Evolutionary conservation across 1,284 basidiomycete species (phyloP), one percentile per base, ranked within the genome.

Genomic region (Wallemia mellicola): DNA sequence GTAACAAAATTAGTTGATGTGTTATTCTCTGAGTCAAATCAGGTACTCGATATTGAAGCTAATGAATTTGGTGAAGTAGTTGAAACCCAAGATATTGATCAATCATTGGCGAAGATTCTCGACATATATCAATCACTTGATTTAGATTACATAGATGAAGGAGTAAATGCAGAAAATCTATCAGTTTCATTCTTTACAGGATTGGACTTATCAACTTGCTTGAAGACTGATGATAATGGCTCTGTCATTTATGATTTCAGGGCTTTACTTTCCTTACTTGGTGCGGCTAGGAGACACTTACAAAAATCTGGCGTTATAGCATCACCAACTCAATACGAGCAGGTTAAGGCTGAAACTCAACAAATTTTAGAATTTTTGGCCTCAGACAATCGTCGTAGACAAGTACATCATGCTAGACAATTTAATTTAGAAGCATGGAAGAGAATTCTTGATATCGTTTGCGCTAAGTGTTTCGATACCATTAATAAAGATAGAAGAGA

Each of bases 61-160:
- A 73, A 76, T 1, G 68, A 71, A 17, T 65, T 67, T n/a, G 69
- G 70, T 28, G 73, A 71, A 71, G 76, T 77, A 54, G 73, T 76
- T 22, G 74, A 75, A 48, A 65, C 74, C 1, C 73, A 78, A 65
- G 60, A 60, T 14, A 56, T 59, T 48, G 59, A 59, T 17, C 87
- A 89, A 67, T 80, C 81, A 0, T 79, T 86, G 60, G 75, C 86
- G 63, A 76, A 83, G 24, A 80, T 95, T 67, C 81, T 94, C 64
- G 86, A 91, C 68, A 77, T 89, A 58, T 74, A 94, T 48, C 81
- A 84, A 65, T 83, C 83, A 0, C 73, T 95, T 63, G 80, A 83
- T 67, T 83, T 94, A 65, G 80, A 83, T 61, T 95, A 88, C 86
- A 76, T 76, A 22, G 89, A 95, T 68, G 78, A 77, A 60, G 71